Evolutionary conservation across 306 rosid species (phyloP), one percentile per base, ranked within the genome.

Genomic region (Malus fusca): DNA sequence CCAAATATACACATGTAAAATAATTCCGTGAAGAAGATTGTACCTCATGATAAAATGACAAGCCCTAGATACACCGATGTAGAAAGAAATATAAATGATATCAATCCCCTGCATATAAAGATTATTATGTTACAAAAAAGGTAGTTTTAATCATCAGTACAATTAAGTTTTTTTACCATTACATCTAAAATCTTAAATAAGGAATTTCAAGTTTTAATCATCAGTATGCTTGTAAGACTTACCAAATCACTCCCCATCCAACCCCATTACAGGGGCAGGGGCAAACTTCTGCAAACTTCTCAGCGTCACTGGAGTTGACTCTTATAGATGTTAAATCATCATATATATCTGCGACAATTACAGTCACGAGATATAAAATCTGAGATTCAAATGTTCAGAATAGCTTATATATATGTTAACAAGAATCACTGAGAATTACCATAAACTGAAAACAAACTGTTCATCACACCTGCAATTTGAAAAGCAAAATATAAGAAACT

Each of bases 231-330:
- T 26, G 55, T 2, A 78, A 76, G 77, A 66, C 91, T 87, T 80
- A 94, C 98, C 98, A 94, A 80, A 94, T 84, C 83, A 94, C 90
- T 65, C 98, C 98, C 98, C 98, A 94, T 69, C 85, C 97, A 42
- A 90, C 67, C 56, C 98, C 98, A 87, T 80, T 91, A 78, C 98
- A 94, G 37, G 95, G 95, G 83, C 98, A 94, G 31, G 97, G 98
- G 37, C 98, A 94, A 82, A 91, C 78, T 87, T 94, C 98, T 8
- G 98, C 98, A 74, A 94, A 94, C 80, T 94, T 94, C 80, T 94
- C 98, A 63, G 97, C 98, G 82, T 94, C 98, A 72, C 98, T 94
- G 25, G 98, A 88, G 83, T 92, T 40, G 65, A 94, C 98, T 82
- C 98, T 87, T 78, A 97, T 86, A 71, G 98, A 94, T 85, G 92